phyloP scores from a whole-genome alignment of 306 rosid species.

The Gastrolobium villosum region DNA sequence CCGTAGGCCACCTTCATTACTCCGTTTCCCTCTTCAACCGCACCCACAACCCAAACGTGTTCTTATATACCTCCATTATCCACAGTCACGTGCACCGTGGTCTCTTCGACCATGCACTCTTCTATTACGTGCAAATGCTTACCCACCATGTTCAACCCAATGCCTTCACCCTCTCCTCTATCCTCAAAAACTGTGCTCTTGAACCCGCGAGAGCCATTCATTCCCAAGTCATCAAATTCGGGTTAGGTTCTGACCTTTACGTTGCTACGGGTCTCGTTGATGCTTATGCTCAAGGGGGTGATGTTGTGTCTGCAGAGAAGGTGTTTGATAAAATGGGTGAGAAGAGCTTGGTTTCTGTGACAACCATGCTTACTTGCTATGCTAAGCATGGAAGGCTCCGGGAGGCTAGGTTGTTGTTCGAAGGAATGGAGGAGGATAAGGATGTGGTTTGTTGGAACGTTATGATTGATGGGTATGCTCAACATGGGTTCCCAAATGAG shows the following conservation, averaged over 20 bases:
- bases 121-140: constrained; percentile 68
- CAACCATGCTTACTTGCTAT: constrained; percentile 77
- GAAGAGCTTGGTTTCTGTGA: constrained; percentile 68
- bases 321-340: constrained; percentile 79
- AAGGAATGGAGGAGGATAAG: constrained; percentile 54
- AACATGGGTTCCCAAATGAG: constrained; percentile 73
- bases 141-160: constrained; percentile 65
- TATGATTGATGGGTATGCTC: constrained; percentile 83
- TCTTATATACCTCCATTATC: constrained; percentile 72
- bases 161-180: constrained; percentile 74
- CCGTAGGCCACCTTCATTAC: constrained; percentile 73
- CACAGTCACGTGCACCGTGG: constrained; percentile 64
- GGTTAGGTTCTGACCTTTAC: constrained; percentile 58
- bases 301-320: constrained; percentile 59
- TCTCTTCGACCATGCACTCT: constrained; percentile 60
- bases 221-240: constrained; percentile 63
- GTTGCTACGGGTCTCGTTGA: constrained; percentile 73
- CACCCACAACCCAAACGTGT: constrained; percentile 64
- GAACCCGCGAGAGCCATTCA: constrained; percentile 58
- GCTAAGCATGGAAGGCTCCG: constrained; percentile 65
- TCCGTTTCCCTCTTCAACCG: constrained; percentile 69
- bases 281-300: constrained; percentile 73
- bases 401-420: constrained; percentile 68
- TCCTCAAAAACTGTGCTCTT: constrained; percentile 59
- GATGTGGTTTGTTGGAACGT: constrained; percentile 91